Base-by-base conservation (phyloP, 225 moss, liverwort and hornwort genomes). In the Bryoerythrophyllum caledonicum region DNA sequence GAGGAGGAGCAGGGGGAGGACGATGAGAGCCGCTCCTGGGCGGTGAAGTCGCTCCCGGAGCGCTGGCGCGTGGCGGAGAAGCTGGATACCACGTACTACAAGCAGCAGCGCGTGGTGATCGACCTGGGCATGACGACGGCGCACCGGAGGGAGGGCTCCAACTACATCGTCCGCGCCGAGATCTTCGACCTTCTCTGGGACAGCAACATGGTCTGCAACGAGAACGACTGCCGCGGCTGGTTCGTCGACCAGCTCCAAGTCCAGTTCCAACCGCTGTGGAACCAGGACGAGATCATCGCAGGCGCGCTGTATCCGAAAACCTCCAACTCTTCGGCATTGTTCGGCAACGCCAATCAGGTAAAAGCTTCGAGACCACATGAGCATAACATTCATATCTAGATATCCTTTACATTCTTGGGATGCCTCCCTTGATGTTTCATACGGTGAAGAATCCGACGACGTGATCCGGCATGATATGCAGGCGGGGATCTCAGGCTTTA, bases 101-200 rank as follows among this genome's bases (percentile, higher is more conserved):
- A 65, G 8, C 85, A n/a, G n/a, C n/a, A 86, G 57, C 70, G 66
- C 66, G 79, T 79, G 48, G 74, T 68, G 15, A 67, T 86, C 25
- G 85, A 86, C 28, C 3, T 86, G 7, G 79, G 85, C 60, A 68
- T 79, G 37, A 82, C 80, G 5, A 79, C 82, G 0, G 76, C 82
- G 1, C 67, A 82, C 27, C 77, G 82, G 1, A 67, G 1, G 34
- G 86, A 86, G 65, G 82, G 79, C 11, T 0, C 28, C 20, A 80
- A 79, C 25, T 82, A 52, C 71, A 53, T 80, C 46, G 66, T 86
- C 55, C 74, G 74, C 6, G 61, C 30, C 8, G 85, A 86, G 77
- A 73, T 86, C 10, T 74, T 82, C 40, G 85, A 86, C 60, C 28
- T 86, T 0, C 70, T 86, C n/a, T 86, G 82, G 79, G 74, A 79